Conservation (phyloP, 495 filamentous ascomycete species). For the Terfezia boudieri region DNA sequence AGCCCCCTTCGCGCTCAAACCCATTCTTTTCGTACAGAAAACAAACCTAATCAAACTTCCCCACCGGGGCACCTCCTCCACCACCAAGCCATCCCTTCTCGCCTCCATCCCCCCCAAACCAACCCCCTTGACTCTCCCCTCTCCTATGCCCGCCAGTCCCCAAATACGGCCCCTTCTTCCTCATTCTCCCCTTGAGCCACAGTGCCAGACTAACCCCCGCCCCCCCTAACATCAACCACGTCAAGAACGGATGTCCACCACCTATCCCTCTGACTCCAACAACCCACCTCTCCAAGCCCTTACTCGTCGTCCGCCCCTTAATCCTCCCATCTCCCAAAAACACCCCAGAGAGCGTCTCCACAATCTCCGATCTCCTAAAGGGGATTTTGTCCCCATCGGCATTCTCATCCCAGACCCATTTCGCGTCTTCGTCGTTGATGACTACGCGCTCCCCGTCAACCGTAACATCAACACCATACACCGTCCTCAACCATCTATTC, state of each 20-base stretch:
- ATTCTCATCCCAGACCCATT: slow-evolving; percentile 84
- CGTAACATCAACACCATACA: slow-evolving; percentile 68
- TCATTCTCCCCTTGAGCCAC: too few relatives aligned
- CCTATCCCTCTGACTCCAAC: background rate
- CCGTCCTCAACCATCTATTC: slow-evolving; percentile 87
- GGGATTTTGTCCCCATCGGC: slow-evolving; percentile 70
- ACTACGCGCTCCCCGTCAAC: slow-evolving; percentile 74
- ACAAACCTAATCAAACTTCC: background rate
- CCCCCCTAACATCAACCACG: background rate
- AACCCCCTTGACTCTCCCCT: background rate
- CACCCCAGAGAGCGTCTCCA: slow-evolving; percentile 69
- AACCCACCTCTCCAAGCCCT: background rate
- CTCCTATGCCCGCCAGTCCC: background rate
- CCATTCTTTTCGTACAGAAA: background rate
- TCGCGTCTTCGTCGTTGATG: slow-evolving; percentile 94
- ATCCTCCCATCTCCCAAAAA: background rate
- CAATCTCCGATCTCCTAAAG: slow-evolving; percentile 77
- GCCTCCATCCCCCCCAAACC: background rate
- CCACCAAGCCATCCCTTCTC: background rate
- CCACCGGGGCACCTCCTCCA: background rate
- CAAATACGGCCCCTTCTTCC: too few relatives aligned
- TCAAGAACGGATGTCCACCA: background rate
- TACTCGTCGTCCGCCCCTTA: background rate
- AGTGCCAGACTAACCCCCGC: background rate
- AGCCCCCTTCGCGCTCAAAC: background rate